Conservation (phyloP, 2,329 filamentous ascomycete genomes). For the Chalaropsis ovoidea region DNA sequence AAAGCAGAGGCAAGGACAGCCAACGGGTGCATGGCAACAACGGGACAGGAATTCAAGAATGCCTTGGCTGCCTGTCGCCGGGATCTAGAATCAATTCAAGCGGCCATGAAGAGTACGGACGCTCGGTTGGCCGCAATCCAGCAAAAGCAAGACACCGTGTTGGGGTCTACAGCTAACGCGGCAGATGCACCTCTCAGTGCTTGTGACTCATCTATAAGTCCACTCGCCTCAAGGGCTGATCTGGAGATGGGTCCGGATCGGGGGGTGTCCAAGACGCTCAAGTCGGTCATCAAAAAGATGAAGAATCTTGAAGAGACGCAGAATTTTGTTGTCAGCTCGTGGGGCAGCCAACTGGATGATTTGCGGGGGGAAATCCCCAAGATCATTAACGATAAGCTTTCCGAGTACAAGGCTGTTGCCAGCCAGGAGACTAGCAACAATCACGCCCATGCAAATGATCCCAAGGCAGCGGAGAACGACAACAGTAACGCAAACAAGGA, state of each 20-base stretch:
- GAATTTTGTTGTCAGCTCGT: slow-evolving; percentile 11
- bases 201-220: not conserved
- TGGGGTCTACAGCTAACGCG: not conserved
- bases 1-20: not conserved
- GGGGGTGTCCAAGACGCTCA: not conserved
- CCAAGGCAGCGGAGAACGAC: not conserved
- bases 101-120: not conserved
- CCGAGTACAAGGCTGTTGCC: not conserved
- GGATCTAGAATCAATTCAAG: too few species aligned
- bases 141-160: not conserved
- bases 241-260: not conserved
- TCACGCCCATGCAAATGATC: not conserved
- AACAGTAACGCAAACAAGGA: not conserved
- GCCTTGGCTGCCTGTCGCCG: not conserved
- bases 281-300: slow-evolving; percentile 13
- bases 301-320: slow-evolving; percentile 20
- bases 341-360: slow-evolving; percentile 18
- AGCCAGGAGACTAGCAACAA: not conserved
- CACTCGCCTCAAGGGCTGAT: not conserved
- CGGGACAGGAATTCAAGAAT: not conserved
- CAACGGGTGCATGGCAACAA: not conserved
- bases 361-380: slow-evolving; percentile 14
- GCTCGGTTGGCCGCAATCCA: not conserved
- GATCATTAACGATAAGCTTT: slow-evolving; percentile 11
- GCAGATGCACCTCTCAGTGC: not conserved